These are phyloP conservation scores for Centella asiatica DNA, from an alignment of 129 eudicot species.

Conservation along the genomic window DNA sequence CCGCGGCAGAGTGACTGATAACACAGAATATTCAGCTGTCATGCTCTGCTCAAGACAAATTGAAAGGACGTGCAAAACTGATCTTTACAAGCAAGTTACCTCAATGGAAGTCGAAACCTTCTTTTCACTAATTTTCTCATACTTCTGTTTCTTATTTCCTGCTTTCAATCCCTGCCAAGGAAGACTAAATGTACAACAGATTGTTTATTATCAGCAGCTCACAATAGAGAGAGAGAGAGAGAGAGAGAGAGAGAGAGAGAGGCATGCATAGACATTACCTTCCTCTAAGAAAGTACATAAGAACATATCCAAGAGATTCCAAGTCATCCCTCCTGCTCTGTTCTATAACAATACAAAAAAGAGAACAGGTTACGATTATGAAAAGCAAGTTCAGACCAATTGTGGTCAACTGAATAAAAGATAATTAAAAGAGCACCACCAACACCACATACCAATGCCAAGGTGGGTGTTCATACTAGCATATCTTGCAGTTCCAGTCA, in stretches of 20 bases:
- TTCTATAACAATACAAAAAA: conserved; percentile 35
- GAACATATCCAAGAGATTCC: conserved; percentile 10
- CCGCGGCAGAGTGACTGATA: conserved; percentile 64
- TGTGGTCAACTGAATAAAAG: not conserved
- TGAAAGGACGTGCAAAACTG: not conserved
- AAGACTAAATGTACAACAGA: conserved; percentile 42
- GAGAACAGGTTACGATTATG: not conserved
- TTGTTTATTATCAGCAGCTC: too few relatives aligned
- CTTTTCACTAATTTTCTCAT: conserved; percentile 80
- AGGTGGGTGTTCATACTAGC: conserved; percentile 92
- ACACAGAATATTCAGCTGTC: not conserved
- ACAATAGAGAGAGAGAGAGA: not conserved
- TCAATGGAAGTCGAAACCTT: conserved; percentile 83
- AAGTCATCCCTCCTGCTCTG: conserved; percentile 70
- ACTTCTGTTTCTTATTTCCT: conserved; percentile 79
- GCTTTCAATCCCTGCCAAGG: conserved; percentile 78
- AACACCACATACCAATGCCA: conserved; percentile 26
- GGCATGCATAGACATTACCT: conserved; percentile 1
- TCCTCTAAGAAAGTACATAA: conserved; percentile 14
- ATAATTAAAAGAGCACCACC: too few relatives aligned
- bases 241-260: not conserved
- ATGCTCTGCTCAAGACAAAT: not conserved
- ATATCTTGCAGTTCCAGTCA: conserved; percentile 93
- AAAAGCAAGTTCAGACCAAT: not conserved
- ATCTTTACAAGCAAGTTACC: conserved; percentile 26